Evolutionary conservation across 306 rosid species (phyloP).

Genomic region (Alnus glutinosa): DNA sequence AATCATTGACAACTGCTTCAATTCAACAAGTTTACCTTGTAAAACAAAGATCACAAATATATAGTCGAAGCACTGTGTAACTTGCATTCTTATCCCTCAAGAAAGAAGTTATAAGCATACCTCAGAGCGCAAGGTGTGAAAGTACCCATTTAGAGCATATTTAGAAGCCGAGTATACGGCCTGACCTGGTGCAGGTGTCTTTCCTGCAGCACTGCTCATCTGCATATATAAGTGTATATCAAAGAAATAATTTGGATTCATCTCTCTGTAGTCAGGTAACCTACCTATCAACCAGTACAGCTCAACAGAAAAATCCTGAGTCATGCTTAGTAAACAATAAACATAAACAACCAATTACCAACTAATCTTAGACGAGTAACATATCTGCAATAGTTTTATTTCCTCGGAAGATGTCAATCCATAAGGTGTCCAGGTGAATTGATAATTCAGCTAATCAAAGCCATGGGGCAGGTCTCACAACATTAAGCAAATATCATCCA

Average conservation of each 20-base stretch:
- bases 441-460: constrained; percentile 12
- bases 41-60: constrained; percentile 9
- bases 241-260: constrained; percentile 14
- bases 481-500: constrained; percentile 19
- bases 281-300: neutral
- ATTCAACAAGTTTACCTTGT: neutral
- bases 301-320: neutral
- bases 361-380: neutral
- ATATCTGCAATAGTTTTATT: neutral
- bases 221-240: constrained; percentile 31
- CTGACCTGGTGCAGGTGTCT: constrained; percentile 95
- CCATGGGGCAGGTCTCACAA: constrained; percentile 23
- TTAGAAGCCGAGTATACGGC: constrained; percentile 93
- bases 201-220: constrained; percentile 99
- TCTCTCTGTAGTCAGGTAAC: neutral
- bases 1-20: neutral
- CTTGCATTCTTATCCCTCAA: constrained; percentile 13
- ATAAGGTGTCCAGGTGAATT: constrained; percentile 2
- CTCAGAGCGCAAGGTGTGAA: constrained; percentile 93
- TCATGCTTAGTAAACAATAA: constrained; percentile 7
- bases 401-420: neutral
- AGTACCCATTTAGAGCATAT: constrained; percentile 87
- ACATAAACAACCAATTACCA: neutral
- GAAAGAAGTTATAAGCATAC: constrained; percentile 41
- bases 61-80: constrained; percentile 10